Percentiles rank a stretch among this genome's conserved stretches.
These are phyloP conservation scores for Plenodomus biglobosus DNA, from an alignment of 2,329 filamentous ascomycete genomes.

Conservation along the genomic window DNA sequence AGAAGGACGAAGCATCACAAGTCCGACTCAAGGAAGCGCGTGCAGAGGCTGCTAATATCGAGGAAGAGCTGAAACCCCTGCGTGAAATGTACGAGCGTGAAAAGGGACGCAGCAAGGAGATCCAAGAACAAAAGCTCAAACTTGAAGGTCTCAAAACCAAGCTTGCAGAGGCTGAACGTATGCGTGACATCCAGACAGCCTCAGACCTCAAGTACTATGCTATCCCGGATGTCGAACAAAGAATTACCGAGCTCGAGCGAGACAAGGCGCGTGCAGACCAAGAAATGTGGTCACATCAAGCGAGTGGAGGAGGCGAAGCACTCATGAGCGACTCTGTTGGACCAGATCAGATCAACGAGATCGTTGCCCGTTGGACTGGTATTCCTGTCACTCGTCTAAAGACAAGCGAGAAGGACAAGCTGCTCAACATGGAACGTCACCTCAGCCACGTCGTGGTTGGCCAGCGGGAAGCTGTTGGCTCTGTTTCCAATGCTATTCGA, in stretches of 20 bases:
- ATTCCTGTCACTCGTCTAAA: conserved; percentile 93
- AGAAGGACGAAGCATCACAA: conserved; percentile 92
- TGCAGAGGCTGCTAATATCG: conserved; percentile 89
- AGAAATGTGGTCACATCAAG: conserved; percentile 57
- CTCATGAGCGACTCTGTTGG: conserved; percentile 93
- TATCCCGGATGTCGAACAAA: conserved; percentile 83
- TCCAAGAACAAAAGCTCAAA: conserved; percentile 94
- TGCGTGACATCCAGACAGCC: conserved; percentile 79
- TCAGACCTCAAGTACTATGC: conserved; percentile 97
- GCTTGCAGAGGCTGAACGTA: conserved; percentile 87
- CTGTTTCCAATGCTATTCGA: conserved; percentile 93
- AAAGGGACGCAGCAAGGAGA: conserved; percentile 84
- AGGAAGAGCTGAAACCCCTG: conserved; percentile 87
- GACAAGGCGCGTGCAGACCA: conserved; percentile 80
- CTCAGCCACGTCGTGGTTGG: conserved; percentile 85
- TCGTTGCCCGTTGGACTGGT: conserved; percentile 95
- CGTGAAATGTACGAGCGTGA: conserved; percentile 95
- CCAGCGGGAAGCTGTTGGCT: conserved; percentile 88
- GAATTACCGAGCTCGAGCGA: conserved; percentile 78
- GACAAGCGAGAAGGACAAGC: conserved; percentile 96
- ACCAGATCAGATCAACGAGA: conserved; percentile 98
- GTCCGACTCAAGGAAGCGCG: conserved; percentile 78
- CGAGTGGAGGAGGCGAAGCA: conserved; percentile 60
- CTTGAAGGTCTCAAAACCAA: conserved; percentile 90
- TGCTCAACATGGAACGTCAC: conserved; percentile 93